Conservation (phyloP, 208 protist species). For the Porcisia hertigi region DNA sequence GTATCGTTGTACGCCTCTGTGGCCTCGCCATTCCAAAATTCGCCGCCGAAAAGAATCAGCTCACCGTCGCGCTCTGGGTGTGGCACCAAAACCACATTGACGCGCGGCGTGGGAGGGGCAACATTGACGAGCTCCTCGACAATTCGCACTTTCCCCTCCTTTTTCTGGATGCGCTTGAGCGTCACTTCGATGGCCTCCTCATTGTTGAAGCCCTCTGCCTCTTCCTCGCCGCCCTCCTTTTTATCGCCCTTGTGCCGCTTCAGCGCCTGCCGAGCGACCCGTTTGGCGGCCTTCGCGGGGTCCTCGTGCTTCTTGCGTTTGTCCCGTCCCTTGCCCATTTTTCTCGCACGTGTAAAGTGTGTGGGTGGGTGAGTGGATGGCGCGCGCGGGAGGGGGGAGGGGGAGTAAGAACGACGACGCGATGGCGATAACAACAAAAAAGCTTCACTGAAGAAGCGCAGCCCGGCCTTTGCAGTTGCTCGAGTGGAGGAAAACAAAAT, state of each 20-base stretch:
- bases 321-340: constrained; percentile 91
- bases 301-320: constrained; percentile 92
- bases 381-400: too few species aligned
- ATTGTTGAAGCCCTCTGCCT: constrained; percentile 68
- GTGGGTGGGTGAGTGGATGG: neutral
- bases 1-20: constrained; percentile 91
- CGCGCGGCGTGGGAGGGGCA: constrained; percentile 66
- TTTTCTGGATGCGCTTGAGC: constrained; percentile 78
- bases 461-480: too few species aligned
- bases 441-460: too few species aligned
- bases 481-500: too few species aligned
- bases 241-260: constrained; percentile 61
- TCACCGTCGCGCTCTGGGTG: constrained; percentile 81
- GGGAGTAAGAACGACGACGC: too few species aligned
- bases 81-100: constrained; percentile 74
- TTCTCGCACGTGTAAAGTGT: neutral
- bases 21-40: constrained; percentile 86
- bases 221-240: constrained; percentile 23
- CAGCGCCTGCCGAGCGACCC: constrained; percentile 57
- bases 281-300: constrained; percentile 72
- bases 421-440: too few species aligned
- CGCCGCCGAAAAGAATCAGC: constrained; percentile 90
- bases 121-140: constrained; percentile 70
- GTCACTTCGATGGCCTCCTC: constrained; percentile 88
- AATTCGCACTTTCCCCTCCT: constrained; percentile 60